A percentile compares a stretch with the other conserved stretches of the same genome.
These are phyloP conservation scores for Coffea canephora DNA, from an alignment of 257 asterid species.

Conservation along the genomic window DNA sequence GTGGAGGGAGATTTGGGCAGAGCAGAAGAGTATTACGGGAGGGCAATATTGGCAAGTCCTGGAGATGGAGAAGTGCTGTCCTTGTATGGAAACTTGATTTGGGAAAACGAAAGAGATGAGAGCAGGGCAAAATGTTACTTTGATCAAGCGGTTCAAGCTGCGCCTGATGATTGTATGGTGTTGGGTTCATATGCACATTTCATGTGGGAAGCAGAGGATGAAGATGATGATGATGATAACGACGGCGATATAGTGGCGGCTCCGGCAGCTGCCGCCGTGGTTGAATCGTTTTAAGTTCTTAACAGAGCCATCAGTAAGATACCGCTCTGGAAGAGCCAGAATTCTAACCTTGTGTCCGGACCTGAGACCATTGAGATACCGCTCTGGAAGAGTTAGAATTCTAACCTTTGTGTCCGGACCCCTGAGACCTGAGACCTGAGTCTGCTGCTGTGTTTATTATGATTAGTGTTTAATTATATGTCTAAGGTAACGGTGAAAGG, in stretches of 20 bases:
- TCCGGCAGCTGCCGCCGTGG: neutral
- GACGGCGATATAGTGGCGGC: neutral
- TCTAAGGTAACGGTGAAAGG: neutral
- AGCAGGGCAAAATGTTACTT: slow-evolving; percentile 61
- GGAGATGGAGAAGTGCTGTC: slow-evolving; percentile 74
- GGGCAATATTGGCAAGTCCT: slow-evolving; percentile 68
- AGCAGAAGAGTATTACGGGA: slow-evolving; percentile 68
- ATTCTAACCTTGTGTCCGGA: no score
- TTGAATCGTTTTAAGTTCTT: slow-evolving; percentile 17
- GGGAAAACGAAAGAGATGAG: slow-evolving; percentile 63
- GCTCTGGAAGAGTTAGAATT: no score
- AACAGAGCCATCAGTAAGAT: no score
- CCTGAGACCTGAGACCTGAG: neutral
- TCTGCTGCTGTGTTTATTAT: neutral
- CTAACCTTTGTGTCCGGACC: no score
- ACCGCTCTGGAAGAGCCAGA: no score
- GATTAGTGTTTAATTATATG: neutral
- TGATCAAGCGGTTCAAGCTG: slow-evolving; percentile 58
- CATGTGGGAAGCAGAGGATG: slow-evolving; percentile 67
- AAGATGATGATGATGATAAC: slow-evolving; percentile 26
- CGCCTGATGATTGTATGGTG: slow-evolving; percentile 60
- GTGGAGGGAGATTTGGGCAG: slow-evolving; percentile 60
- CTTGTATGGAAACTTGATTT: slow-evolving; percentile 54
- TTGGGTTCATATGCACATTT: slow-evolving; percentile 73
- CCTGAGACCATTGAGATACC: no score